Conservation (phyloP, 2,329 filamentous ascomycete species). For the Aspergillus nomiae region DNA sequence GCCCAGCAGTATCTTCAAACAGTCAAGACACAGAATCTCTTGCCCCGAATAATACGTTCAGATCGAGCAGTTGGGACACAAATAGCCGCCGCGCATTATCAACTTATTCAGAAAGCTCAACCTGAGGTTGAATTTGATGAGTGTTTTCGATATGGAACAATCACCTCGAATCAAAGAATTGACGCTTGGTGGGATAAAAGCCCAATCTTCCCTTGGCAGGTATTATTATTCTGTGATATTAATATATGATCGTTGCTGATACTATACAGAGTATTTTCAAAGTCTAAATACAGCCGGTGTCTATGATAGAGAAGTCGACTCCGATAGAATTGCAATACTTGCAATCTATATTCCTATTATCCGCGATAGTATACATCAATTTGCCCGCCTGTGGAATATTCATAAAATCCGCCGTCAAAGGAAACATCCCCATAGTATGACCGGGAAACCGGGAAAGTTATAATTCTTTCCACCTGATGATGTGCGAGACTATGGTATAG, state of each 20-base stretch:
- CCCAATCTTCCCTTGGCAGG: slow-evolving; percentile 4
- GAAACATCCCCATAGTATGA: slow-evolving; percentile 7
- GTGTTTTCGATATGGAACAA: slow-evolving; percentile 13
- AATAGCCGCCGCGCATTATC: slow-evolving; percentile 10
- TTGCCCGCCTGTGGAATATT: slow-evolving; percentile 15
- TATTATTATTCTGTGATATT: neutral
- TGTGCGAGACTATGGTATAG: neutral
- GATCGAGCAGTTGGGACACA: slow-evolving; percentile 9
- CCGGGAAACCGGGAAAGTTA: slow-evolving; percentile 13
- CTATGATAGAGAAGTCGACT: slow-evolving; percentile 6
- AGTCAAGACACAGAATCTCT: slow-evolving; percentile 8
- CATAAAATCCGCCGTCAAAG: slow-evolving; percentile 15
- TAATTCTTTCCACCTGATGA: slow-evolving; percentile 4
- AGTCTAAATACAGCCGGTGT: slow-evolving; percentile 8
- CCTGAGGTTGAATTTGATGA: slow-evolving; percentile 8
- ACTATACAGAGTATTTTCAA: slow-evolving; percentile 13
- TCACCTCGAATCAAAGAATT: slow-evolving; percentile 13
- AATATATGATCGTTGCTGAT: neutral
- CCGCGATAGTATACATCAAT: slow-evolving; percentile 9
- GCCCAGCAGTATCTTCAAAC: slow-evolving; percentile 19
- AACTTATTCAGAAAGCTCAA: slow-evolving; percentile 4
- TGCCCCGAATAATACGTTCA: slow-evolving; percentile 10
- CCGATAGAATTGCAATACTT: slow-evolving; percentile 13
- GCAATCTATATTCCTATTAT: slow-evolving; percentile 16
- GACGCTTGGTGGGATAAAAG: slow-evolving; percentile 18